Base-by-base conservation (phyloP, 1,284 basidiomycete species). In the Fomitopsis betulina region DNA sequence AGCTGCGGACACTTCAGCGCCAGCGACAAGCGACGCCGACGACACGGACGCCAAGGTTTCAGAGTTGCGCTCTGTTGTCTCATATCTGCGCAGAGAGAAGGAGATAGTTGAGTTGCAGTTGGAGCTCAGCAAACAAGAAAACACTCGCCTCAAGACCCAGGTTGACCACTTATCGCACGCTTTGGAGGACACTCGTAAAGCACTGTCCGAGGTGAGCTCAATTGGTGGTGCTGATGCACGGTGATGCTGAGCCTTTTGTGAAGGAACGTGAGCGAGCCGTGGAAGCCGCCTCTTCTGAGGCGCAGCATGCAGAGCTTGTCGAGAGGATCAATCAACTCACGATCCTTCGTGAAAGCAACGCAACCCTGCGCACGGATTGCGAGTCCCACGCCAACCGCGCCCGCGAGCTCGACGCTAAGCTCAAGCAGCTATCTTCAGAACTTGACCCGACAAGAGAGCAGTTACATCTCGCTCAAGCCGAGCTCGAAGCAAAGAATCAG, bases 251-350 rank as follows among this genome's bases (percentile, higher is more conserved):
- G 43, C 25, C n/a, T n/a, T 25, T 25, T 37, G 51, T 19, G 5
- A 62, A 93, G 89, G 91, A 94, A 70, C 87, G 92, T 15, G 87
- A 91, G 65, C 82, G 84, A 51, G 88, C 87, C 3, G 81, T 87
- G 8, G 81, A 89, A 62, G 77, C 82, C 21, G 81, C 87, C 2
- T 79, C 85, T 0, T 89, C 88, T 2, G 85, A 89, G n/a, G 79
- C 86, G 2, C 90, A 94, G 67, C 94, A 96, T 63, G 82, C 86
- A 13, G 92, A 94, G 69, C 82, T 96, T 45, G 76, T 96, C 42
- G 91, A 94, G 69, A 84, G 91, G 65, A 94, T 96, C 72, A 91
- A 93, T 64, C 89, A 94, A 67, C 80, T 94, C 58, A 93, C 91
- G 61, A 83, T 95, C 56, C 79, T 96, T 7, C 85, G 93, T 45